Conservation (phyloP, 1,139 yeast species). For the Nakaseomyces nivariensis region DNA sequence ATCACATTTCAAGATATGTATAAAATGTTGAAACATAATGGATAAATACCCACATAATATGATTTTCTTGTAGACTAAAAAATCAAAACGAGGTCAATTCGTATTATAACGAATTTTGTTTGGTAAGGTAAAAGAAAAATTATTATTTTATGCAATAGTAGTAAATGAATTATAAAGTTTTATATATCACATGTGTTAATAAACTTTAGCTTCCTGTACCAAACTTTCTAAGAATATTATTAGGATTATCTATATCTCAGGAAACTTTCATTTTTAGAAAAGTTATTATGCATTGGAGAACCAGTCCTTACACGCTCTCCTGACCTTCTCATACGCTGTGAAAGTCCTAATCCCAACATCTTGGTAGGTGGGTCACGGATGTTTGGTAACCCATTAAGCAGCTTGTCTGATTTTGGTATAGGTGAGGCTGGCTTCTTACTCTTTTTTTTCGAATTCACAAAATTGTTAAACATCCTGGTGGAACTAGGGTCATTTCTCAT, state of each 20-base stretch:
- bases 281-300: background rate
- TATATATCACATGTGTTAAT: too few species aligned
- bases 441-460: conserved; percentile 26
- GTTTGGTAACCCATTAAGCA: conserved; percentile 31
- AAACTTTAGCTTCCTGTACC: too few species aligned
- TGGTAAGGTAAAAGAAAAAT: too few species aligned
- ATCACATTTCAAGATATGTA: too few species aligned
- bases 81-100: too few species aligned
- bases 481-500: background rate
- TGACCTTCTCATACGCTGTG: background rate
- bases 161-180: too few species aligned
- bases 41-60: too few species aligned
- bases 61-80: too few species aligned
- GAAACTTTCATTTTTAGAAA: conserved; percentile 1
- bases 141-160: too few species aligned
- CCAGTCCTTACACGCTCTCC: background rate
- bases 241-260: background rate
- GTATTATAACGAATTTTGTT: too few species aligned
- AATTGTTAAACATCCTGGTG: conserved; percentile 26
- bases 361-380: background rate
- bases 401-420: conserved; percentile 22
- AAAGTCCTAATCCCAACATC: conserved; percentile 10
- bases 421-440: conserved; percentile 13
- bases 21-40: too few species aligned
- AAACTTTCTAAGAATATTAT: background rate